Conservation (phyloP, 2,329 filamentous ascomycete species). For the Pezicula radicicola region DNA sequence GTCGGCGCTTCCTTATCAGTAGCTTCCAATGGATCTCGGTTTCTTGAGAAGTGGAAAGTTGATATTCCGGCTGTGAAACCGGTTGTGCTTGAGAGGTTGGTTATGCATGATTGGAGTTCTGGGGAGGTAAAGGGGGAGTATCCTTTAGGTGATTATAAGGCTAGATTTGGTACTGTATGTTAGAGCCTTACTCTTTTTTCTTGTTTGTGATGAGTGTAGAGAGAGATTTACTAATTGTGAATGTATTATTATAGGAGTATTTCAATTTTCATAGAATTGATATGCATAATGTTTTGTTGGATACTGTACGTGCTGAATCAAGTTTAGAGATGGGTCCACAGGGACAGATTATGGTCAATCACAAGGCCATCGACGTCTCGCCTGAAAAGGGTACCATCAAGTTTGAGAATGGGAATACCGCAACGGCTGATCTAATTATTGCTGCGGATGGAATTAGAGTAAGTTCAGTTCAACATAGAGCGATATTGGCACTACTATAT, state of each 20-base stretch:
- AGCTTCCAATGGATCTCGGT: slow-evolving; percentile 66
- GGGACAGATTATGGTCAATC: slow-evolving; percentile 51
- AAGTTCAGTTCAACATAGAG: background rate
- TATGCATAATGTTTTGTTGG: slow-evolving; percentile 65
- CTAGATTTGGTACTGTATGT: slow-evolving; percentile 55
- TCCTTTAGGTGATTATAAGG: slow-evolving; percentile 60
- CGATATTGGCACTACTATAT: too few species aligned
- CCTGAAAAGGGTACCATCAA: slow-evolving; percentile 42
- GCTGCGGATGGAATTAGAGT: slow-evolving; percentile 49
- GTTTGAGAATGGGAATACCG: slow-evolving; percentile 27
- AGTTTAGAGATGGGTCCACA: slow-evolving; percentile 48
- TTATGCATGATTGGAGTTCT: slow-evolving; percentile 68
- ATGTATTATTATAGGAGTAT: slow-evolving; percentile 56
- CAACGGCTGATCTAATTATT: slow-evolving; percentile 30
- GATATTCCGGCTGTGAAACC: slow-evolving; percentile 62
- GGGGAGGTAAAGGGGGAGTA: slow-evolving; percentile 63
- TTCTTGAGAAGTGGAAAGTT: slow-evolving; percentile 65
- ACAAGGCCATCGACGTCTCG: slow-evolving; percentile 34
- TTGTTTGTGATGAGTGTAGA: slow-evolving; percentile 41
- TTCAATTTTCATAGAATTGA: slow-evolving; percentile 68
- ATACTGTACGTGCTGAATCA: slow-evolving; percentile 46
- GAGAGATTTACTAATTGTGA: slow-evolving; percentile 67
- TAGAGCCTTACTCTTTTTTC: too few species aligned
- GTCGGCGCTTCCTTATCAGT: slow-evolving; percentile 65
- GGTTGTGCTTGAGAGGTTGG: slow-evolving; percentile 61